Conservation (phyloP, 306 rosid genomes). For the Aeschynomene evenia region DNA sequence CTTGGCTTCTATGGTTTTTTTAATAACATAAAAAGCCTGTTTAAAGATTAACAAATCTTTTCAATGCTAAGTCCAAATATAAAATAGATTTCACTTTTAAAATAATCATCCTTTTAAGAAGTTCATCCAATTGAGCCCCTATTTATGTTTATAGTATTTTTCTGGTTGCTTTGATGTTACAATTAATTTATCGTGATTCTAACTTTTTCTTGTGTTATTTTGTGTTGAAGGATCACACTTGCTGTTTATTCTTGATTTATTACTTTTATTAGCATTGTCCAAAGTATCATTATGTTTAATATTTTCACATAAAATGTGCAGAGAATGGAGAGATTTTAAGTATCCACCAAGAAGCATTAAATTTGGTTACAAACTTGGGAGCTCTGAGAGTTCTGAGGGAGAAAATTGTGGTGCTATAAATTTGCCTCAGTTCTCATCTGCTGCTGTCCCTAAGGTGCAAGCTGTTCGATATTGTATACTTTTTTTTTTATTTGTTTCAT, state of each 20-base stretch:
- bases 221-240: not conserved
- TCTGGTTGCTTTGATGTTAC: not conserved
- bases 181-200: not conserved
- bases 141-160: not conserved
- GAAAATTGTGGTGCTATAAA: constrained; percentile 36
- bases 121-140: not conserved
- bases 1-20: no score
- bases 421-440: constrained; percentile 77
- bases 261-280: constrained; percentile 4
- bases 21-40: not conserved
- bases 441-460: constrained; percentile 64
- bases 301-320: constrained; percentile 32
- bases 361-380: constrained; percentile 46
- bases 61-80: not conserved
- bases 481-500: constrained; percentile 7
- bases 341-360: constrained; percentile 62
- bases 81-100: no score
- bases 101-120: not conserved
- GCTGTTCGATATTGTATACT: not conserved
- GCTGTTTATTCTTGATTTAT: not conserved
- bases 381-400: constrained; percentile 40
- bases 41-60: not conserved
- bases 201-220: constrained; percentile 2
- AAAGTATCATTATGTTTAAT: not conserved
- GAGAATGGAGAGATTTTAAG: constrained; percentile 78